These are phyloP conservation scores for Stromatinia cepivora DNA, from an alignment of 2,329 filamentous ascomycete genomes.

Conservation along the genomic window DNA sequence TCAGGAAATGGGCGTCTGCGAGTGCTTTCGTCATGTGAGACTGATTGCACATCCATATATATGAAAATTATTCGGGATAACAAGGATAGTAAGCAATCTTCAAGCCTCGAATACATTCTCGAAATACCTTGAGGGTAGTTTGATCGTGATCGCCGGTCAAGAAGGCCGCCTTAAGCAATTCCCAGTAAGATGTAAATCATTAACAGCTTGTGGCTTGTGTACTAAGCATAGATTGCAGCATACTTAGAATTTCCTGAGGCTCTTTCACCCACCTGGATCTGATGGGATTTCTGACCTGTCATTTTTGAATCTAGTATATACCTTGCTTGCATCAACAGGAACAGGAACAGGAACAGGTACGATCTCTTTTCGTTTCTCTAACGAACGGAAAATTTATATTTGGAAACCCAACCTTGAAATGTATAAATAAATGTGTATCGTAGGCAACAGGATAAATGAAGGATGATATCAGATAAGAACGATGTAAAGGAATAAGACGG, in stretches of 20 bases:
- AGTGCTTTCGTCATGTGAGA: constrained; percentile 5
- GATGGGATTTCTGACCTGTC: constrained; percentile 21
- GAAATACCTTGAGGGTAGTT: not conserved
- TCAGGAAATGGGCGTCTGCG: constrained; percentile 2
- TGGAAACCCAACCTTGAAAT: constrained; percentile 7
- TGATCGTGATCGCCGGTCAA: constrained; percentile 4
- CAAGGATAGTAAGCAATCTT: constrained; percentile 8
- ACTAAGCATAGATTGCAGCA: not conserved
- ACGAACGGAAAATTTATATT: constrained; percentile 16
- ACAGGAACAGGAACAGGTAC: constrained; percentile 11
- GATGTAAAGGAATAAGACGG: not conserved
- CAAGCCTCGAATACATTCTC: not conserved
- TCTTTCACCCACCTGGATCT: constrained; percentile 3
- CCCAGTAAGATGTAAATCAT: constrained; percentile 18
- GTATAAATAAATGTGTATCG: not conserved
- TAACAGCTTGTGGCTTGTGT: constrained; percentile 10
- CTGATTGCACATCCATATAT: not conserved
- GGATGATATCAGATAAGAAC: constrained; percentile 6
- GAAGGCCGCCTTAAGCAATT: constrained; percentile 21
- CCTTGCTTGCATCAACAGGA: constrained; percentile 20
- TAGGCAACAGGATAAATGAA: constrained; percentile 22
- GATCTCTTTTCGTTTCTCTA: not conserved
- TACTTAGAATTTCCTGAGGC: constrained; percentile 17
- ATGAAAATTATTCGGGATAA: not conserved
- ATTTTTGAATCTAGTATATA: constrained; percentile 14